A percentile compares a stretch with the other conserved stretches of the same genome.
phyloP scores from a whole-genome alignment of 1,284 basidiomycete species.

The Trametes polyzona region DNA sequence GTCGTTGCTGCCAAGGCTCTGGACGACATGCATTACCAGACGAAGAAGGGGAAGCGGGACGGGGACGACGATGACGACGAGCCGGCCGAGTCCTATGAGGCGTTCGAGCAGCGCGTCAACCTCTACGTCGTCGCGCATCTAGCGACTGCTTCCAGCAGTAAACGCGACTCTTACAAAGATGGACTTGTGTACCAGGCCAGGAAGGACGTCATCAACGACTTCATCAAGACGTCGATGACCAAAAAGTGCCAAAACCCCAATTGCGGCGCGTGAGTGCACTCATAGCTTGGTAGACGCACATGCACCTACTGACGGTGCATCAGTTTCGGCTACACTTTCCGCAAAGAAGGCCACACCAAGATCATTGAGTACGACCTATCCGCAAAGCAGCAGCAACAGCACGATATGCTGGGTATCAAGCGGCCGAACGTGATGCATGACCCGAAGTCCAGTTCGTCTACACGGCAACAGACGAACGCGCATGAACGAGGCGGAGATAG shows the following conservation, averaged over 20 bases:
- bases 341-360: conserved; percentile 95
- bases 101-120: conserved; percentile 74
- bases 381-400: conserved; percentile 75
- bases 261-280: conserved; percentile 78
- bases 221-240: conserved; percentile 72
- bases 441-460: conserved; percentile 40
- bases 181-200: conserved; percentile 87
- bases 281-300: neutral
- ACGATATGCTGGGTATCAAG: conserved; percentile 56
- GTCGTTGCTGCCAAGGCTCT: conserved; percentile 82
- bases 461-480: conserved; percentile 11
- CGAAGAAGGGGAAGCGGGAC: conserved; percentile 38
- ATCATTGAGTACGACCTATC: conserved; percentile 93
- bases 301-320: neutral
- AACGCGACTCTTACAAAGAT: conserved; percentile 89
- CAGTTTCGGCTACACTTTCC: conserved; percentile 85
- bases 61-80: conserved; percentile 55
- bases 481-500: conserved; percentile 2
- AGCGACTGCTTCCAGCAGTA: conserved; percentile 57
- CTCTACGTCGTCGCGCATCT: conserved; percentile 75
- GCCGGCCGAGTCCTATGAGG: conserved; percentile 53
- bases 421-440: conserved; percentile 73
- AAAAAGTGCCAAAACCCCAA: conserved; percentile 77
- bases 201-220: conserved; percentile 84
- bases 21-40: conserved; percentile 57